A percentile compares a stretch with the other conserved stretches of the same genome.
These are phyloP conservation scores for Yamadazyma jaroonii DNA, from an alignment of 1,139 yeast genomes.

Conservation along the genomic window DNA sequence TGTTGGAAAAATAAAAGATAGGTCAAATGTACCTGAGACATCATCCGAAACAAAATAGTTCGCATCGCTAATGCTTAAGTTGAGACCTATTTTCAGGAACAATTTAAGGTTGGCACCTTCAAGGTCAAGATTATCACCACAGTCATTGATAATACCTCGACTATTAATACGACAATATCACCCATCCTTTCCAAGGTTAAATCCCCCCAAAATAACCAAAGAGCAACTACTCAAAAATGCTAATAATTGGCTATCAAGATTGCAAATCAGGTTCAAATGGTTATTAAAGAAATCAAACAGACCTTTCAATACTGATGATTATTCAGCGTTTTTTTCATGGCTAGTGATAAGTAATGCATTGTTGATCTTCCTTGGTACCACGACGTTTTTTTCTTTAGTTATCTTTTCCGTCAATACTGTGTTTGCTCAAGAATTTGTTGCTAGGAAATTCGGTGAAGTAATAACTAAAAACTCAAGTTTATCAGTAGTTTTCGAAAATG, in stretches of 20 bases:
- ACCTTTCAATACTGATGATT: constrained; percentile 86
- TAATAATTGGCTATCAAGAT: constrained; percentile 45
- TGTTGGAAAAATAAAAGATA: too few species aligned
- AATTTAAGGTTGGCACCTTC: neutral
- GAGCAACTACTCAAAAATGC: constrained; percentile 57
- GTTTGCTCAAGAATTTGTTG: constrained; percentile 86
- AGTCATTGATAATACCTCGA: neutral
- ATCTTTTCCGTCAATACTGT: constrained; percentile 82
- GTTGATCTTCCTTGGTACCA: constrained; percentile 78
- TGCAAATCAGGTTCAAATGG: constrained; percentile 68
- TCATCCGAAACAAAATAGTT: neutral
- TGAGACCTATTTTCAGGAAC: neutral
- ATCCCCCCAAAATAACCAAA: constrained; percentile 20
- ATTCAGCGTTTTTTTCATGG: constrained; percentile 90
- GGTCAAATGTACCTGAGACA: too few species aligned
- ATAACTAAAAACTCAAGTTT: constrained; percentile 84
- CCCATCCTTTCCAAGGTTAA: constrained; percentile 1
- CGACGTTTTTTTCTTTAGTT: constrained; percentile 79
- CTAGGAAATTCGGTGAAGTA: constrained; percentile 74
- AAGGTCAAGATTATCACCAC: neutral
- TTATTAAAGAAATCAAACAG: constrained; percentile 49
- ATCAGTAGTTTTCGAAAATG: constrained; percentile 86
- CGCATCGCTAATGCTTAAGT: neutral
- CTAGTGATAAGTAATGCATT: constrained; percentile 80
- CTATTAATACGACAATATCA: constrained; percentile 4